These are phyloP conservation scores for Dactylellina drechsleri DNA, from an alignment of 2,329 filamentous ascomycete species.

Conservation along the genomic window DNA sequence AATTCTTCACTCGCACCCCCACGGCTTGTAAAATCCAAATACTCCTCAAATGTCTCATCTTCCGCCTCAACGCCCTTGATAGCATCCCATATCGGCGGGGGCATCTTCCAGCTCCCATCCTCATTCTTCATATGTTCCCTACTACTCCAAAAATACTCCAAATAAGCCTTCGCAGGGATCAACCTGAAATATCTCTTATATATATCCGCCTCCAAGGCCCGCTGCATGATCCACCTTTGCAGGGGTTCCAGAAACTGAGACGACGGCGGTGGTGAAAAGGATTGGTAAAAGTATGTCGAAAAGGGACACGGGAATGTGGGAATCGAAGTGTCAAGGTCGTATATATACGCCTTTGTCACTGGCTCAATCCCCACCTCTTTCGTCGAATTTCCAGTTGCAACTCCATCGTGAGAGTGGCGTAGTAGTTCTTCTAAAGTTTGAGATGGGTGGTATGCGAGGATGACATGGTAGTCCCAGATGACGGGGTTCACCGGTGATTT, in stretches of 20 bases:
- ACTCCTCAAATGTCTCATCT: slow-evolving; percentile 34
- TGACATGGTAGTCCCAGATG: slow-evolving; percentile 57
- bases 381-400: neutral
- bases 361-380: neutral
- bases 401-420: neutral
- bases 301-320: slow-evolving; percentile 55
- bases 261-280: slow-evolving; percentile 52
- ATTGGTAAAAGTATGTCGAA: slow-evolving; percentile 54
- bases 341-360: slow-evolving; percentile 44
- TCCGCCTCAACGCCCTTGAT: slow-evolving; percentile 23
- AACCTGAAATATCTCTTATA: slow-evolving; percentile 54
- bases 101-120: slow-evolving; percentile 26
- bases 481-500: slow-evolving; percentile 10
- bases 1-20: neutral
- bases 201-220: slow-evolving; percentile 20
- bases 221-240: slow-evolving; percentile 26
- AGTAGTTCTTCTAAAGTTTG: slow-evolving; percentile 35
- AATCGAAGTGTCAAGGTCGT: slow-evolving; percentile 57
- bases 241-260: slow-evolving; percentile 18
- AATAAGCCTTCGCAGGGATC: slow-evolving; percentile 49
- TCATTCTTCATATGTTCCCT: slow-evolving; percentile 56
- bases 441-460: slow-evolving; percentile 54
- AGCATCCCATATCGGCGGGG: slow-evolving; percentile 27
- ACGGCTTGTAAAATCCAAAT: slow-evolving; percentile 35
- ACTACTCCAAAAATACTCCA: slow-evolving; percentile 55